A percentile compares a stretch with the other conserved stretches of the same genome.
These are phyloP conservation scores for Dichotomocladium elegans DNA, from an alignment of 371 early-diverging fungal species.

Conservation along the genomic window DNA sequence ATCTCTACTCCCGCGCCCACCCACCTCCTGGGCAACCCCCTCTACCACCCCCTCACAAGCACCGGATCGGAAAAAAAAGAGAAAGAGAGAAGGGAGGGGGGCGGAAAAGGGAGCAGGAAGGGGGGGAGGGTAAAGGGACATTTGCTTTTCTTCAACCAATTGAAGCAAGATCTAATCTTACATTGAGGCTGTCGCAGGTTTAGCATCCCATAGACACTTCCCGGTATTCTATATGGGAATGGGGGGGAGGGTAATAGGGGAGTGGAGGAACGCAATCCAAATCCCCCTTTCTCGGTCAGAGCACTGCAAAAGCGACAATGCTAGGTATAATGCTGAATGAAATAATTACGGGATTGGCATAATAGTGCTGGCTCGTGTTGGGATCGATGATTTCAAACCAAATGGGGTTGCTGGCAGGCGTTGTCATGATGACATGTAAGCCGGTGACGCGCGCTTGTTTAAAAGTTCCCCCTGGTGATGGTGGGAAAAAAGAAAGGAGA, in stretches of 20 bases:
- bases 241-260: neutral
- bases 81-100: neutral
- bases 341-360: constrained; percentile 11
- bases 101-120: too few species aligned
- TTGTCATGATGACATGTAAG: constrained; percentile 2
- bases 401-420: constrained; percentile 5
- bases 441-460: too few species aligned
- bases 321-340: too few species aligned
- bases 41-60: too few species aligned
- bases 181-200: constrained; percentile 11
- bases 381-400: constrained; percentile 20
- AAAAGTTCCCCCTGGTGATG: too few species aligned
- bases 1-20: neutral
- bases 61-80: neutral
- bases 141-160: too few species aligned
- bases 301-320: too few species aligned
- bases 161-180: constrained; percentile 3
- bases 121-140: too few species aligned
- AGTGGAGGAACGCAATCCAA: neutral
- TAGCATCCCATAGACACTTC: constrained; percentile 14
- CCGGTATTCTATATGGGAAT: constrained; percentile 10
- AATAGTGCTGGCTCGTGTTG: constrained; percentile 8
- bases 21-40: too few species aligned
- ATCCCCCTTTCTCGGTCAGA: too few species aligned
- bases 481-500: neutral